A percentile compares a stretch with the other conserved stretches of the same genome.
Evolutionary conservation across 2,329 filamentous ascomycete species (phyloP).

Genomic region (Botrytis aclada): DNA sequence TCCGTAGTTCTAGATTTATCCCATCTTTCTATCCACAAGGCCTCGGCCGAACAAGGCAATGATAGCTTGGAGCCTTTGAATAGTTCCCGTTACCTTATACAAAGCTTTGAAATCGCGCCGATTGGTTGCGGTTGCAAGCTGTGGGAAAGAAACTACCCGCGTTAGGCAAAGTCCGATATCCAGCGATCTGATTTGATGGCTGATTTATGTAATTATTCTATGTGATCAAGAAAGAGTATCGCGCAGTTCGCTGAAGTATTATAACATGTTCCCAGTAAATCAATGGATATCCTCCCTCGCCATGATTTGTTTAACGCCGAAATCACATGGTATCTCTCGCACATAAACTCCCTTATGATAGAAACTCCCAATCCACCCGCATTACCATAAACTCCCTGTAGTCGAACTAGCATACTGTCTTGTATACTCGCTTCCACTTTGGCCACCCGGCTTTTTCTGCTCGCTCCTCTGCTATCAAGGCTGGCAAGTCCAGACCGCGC

Average conservation of each 20-base stretch:
- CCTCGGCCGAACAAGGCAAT: not conserved
- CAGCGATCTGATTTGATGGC: not conserved
- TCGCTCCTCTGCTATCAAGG: conserved; percentile 74
- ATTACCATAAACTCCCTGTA: not conserved
- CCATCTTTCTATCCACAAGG: not conserved
- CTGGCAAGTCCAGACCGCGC: conserved; percentile 76
- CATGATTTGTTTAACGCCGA: not conserved
- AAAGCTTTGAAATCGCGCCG: not conserved
- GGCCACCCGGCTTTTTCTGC: conserved; percentile 73
- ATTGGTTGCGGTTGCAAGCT: not conserved
- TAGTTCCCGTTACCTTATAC: conserved; percentile 10
- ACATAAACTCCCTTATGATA: not conserved
- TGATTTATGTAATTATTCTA: conserved; percentile 3
- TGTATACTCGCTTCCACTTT: conserved; percentile 72
- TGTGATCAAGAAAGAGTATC: not conserved
- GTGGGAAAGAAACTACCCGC: not conserved
- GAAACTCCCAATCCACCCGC: not conserved
- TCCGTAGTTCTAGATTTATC: not conserved
- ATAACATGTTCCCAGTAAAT: not conserved
- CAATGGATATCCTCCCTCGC: not conserved
- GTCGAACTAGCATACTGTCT: conserved; percentile 60
- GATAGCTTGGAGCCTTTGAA: not conserved
- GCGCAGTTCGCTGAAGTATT: not conserved
- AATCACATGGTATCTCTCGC: conserved; percentile 12
- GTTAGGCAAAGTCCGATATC: not conserved